A percentile compares a stretch with the other conserved stretches of the same genome.
Conservation (phyloP, 2,329 filamentous ascomycete species). For the Hawksworthiomyces lignivorus region DNA sequence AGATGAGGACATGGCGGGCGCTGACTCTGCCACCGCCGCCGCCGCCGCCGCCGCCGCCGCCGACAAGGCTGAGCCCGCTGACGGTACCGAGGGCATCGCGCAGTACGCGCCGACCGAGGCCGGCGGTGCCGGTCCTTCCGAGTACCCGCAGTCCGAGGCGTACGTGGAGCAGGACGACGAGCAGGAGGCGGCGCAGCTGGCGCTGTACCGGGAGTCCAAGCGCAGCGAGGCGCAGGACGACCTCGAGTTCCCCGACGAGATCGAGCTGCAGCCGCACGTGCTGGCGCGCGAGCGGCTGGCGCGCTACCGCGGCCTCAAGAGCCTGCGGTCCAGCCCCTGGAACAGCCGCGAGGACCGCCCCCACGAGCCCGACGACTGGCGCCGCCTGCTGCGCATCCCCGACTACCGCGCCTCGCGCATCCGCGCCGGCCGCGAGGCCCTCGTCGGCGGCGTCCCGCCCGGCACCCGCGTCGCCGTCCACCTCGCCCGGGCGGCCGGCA, state of each 20-base stretch:
- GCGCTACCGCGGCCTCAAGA: constrained; percentile 87
- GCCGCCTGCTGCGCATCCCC: constrained; percentile 73
- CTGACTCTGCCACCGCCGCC: not conserved
- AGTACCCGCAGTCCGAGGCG: constrained; percentile 90
- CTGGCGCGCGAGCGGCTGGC: constrained; percentile 77
- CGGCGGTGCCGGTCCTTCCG: constrained; percentile 55
- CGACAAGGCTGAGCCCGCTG: constrained; percentile 58
- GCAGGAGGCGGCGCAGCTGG: constrained; percentile 66
- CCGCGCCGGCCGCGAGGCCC: constrained; percentile 67
- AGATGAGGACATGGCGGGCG: constrained; percentile 45
- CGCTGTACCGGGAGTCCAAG: constrained; percentile 70
- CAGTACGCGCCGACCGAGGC: constrained; percentile 64
- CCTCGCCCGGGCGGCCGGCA: constrained; percentile 31
- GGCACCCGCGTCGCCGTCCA: constrained; percentile 79
- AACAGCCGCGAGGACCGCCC: constrained; percentile 79
- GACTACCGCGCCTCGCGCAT: constrained; percentile 83
- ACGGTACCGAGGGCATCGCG: constrained; percentile 67
- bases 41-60: constrained; percentile 42
- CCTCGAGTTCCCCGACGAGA: constrained; percentile 92
- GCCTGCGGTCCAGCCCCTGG: constrained; percentile 79
- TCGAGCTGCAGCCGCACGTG: constrained; percentile 84
- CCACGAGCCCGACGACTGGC: constrained; percentile 86
- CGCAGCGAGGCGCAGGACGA: constrained; percentile 84
- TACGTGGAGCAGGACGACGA: constrained; percentile 84
- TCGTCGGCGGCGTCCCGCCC: constrained; percentile 78